These are phyloP conservation scores for Lachancea lanzarotensis DNA, from an alignment of 805 yeast species.

Conservation along the genomic window DNA sequence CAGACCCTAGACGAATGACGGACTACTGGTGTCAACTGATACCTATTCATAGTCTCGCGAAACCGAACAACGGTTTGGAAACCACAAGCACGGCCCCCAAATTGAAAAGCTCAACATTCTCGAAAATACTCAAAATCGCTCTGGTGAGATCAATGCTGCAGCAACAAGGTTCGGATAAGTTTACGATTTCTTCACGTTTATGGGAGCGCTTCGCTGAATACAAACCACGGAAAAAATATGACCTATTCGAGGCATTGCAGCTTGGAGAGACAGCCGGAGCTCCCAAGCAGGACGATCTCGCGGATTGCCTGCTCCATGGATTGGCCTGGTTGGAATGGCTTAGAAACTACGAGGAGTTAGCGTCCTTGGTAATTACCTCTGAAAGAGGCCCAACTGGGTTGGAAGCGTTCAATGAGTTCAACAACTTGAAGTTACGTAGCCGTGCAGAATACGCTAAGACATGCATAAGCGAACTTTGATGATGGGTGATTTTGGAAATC, in stretches of 20 bases:
- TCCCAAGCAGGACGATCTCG: constrained; percentile 56
- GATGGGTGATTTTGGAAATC: no score
- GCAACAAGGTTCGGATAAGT: not conserved
- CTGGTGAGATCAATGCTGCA: constrained; percentile 3
- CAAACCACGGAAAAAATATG: not conserved
- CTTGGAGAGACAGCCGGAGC: constrained; percentile 50
- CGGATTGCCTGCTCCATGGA: constrained; percentile 61
- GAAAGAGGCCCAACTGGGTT: not conserved
- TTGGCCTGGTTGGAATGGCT: constrained; percentile 43
- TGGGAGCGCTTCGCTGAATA: not conserved
- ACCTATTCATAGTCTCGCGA: not conserved
- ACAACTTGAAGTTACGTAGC: not conserved
- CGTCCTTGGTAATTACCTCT: not conserved
- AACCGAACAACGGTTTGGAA: not conserved
- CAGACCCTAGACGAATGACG: constrained; percentile 29
- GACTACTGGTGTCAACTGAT: constrained; percentile 21
- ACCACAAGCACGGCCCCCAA: constrained; percentile 2
- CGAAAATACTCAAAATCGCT: constrained; percentile 9
- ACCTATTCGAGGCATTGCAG: constrained; percentile 62
- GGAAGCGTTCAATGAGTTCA: constrained; percentile 2
- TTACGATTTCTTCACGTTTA: not conserved
- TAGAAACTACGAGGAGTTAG: constrained; percentile 11
- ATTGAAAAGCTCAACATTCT: constrained; percentile 3
- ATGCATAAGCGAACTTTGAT: not conserved
- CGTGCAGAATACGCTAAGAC: not conserved